These are phyloP conservation scores for Nakazawaea holstii DNA, from an alignment of 805 yeast genomes.

Conservation along the genomic window DNA sequence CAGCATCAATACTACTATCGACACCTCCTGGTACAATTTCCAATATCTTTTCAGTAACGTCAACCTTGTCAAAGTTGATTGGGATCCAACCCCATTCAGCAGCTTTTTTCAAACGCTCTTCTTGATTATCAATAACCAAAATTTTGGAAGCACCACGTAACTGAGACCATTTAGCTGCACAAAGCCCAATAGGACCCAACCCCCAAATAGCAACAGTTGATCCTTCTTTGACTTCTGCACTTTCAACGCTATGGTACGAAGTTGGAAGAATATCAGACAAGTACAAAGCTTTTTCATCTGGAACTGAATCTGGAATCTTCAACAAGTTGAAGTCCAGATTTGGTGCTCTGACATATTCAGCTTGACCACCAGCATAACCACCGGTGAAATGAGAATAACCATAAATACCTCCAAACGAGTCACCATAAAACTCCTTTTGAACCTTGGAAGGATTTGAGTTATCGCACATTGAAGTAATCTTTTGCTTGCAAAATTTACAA, in stretches of 20 bases:
- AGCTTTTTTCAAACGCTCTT: neutral
- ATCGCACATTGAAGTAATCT: neutral
- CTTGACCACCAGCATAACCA: neutral
- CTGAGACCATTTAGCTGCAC: neutral
- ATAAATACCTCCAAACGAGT: neutral
- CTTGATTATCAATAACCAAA: neutral
- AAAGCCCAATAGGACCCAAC: neutral
- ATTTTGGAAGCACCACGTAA: neutral
- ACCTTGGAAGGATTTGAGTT: neutral
- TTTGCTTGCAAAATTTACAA: neutral
- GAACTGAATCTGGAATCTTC: neutral
- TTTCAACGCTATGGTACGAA: neutral
- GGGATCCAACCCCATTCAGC: neutral
- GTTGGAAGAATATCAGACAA: neutral
- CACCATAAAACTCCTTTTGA: neutral
- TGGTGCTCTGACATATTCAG: neutral
- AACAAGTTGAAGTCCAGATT: neutral
- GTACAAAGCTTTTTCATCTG: neutral
- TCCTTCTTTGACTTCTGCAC: neutral
- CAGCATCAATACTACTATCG: neutral
- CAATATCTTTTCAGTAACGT: neutral
- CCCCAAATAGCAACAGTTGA: slow-evolving; percentile 1
- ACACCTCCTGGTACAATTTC: neutral
- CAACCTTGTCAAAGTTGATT: neutral
- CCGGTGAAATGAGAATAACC: neutral